Evolutionary conservation across 2,329 filamentous ascomycete genomes (phyloP), one percentile per base, ranked within the genome.

Genomic region (Cladosporium sp.): DNA sequence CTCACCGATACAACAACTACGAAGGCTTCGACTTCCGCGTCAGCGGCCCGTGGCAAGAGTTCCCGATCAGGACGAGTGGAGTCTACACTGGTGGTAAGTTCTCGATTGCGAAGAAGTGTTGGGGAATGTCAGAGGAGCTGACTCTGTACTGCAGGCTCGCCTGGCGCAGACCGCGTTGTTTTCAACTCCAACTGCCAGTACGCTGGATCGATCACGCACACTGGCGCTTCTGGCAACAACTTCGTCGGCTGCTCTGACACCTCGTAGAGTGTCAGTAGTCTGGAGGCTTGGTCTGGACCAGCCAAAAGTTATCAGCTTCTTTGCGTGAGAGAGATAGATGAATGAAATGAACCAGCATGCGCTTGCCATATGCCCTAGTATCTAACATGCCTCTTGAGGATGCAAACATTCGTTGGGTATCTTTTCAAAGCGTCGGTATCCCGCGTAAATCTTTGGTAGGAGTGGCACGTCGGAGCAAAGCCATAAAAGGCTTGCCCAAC

Each of bases 151-250:
- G 28, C 5, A 72, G 86, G 87, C 28, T 84, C 83, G 1, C 89
- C 89, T 1, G 89, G 89, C 44, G 79, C 89, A 21, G 88, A 91
- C 74, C 86, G 89, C 59, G 86, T 91, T 62, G 77, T 90, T 35
- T 87, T 91, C 78, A 88, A 86, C 73, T 80, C 73, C 0, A 67
- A 77, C 18, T 85, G 88, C 70, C 66, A 83, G 65, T 82, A 85
- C 53, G 89, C 87, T 16, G 89, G 88, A 44, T 80, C 84, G 31
- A 89, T 91, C 68, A 91, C 89, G 0, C 89, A 91, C 73, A 89
- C 87, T 26, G 89, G 89, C 31, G 89, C 89, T 21, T 86, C 83
- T 60, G 87, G 87, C 8, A 88, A 91, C 75, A 81, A 84, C 77
- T 91, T 91, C 77, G 87, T 91, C 65, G 84, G 81, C n/a, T 91